Conservation (phyloP, 164 flowering plant genomes). For the Tetracentron sinense region DNA sequence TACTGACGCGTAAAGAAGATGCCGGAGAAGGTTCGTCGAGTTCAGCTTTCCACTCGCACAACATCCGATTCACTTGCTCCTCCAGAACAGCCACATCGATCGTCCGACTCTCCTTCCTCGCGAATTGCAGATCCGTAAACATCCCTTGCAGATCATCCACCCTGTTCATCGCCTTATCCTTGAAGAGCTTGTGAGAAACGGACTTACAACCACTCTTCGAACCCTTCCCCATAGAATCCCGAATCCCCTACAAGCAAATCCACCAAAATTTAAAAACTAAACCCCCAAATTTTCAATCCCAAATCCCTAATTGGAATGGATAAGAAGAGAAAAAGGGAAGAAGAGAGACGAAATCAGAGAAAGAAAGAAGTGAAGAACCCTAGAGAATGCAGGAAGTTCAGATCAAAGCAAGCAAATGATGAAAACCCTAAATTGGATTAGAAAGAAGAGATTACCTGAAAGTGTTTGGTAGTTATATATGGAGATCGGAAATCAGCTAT, state of each 20-base stretch:
- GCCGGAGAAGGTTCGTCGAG: constrained; percentile 94
- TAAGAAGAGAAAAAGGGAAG: not conserved
- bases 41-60: constrained; percentile 93
- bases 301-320: not conserved
- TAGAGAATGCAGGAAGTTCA: not conserved
- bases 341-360: not conserved
- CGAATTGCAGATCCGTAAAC: constrained; percentile 81
- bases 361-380: too few relatives aligned
- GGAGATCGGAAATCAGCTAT: not conserved
- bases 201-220: constrained; percentile 72
- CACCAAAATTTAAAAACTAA: constrained; percentile 5
- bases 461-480: too few relatives aligned
- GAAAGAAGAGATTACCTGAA: not conserved
- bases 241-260: constrained; percentile 19
- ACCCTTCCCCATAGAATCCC: constrained; percentile 56
- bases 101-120: constrained; percentile 83
- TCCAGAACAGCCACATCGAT: constrained; percentile 67
- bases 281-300: not conserved
- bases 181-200: constrained; percentile 76
- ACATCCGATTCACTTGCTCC: constrained; percentile 97
- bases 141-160: constrained; percentile 92
- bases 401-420: not conserved
- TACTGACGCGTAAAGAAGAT: constrained; percentile 58
- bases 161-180: constrained; percentile 84
- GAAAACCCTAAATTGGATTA: constrained; percentile 8